Conservation (phyloP, 2,329 filamentous ascomycete species). For the Arthrobotrys pseudoclavata region DNA sequence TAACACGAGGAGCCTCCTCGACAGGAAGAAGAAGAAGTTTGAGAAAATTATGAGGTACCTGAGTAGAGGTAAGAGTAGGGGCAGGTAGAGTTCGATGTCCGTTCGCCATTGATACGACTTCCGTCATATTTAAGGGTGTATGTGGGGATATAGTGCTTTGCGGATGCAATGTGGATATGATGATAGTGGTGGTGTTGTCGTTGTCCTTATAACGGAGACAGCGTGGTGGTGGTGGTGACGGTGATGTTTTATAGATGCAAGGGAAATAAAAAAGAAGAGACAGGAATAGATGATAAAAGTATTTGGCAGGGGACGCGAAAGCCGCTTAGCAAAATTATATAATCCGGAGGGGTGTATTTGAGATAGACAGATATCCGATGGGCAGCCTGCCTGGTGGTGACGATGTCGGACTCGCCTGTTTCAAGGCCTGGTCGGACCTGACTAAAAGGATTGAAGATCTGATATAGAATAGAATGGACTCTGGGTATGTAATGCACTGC, state of each 20-base stretch:
- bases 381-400: conserved; percentile 3
- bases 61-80: conserved; percentile 56
- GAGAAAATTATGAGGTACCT: conserved; percentile 61
- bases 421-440: conserved; percentile 9
- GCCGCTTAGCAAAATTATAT: conserved; percentile 41
- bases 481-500: conserved; percentile 27
- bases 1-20: conserved; percentile 60
- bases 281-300: conserved; percentile 10
- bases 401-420: conserved; percentile 18
- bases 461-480: neutral
- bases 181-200: neutral
- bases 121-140: conserved; percentile 28
- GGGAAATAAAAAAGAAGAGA: conserved; percentile 17
- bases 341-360: conserved; percentile 42
- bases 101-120: conserved; percentile 60
- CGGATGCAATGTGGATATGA: neutral
- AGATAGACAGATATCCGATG: conserved; percentile 21
- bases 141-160: conserved; percentile 3
- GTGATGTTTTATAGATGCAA: neutral
- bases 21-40: conserved; percentile 61
- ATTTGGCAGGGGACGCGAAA: conserved; percentile 33
- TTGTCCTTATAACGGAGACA: conserved; percentile 38
- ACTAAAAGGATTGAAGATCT: conserved; percentile 17
- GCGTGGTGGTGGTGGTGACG: conserved; percentile 36
- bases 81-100: conserved; percentile 56